Evolutionary conservation across 2,329 filamentous ascomycete species (phyloP).

Genomic region (Madurella mycetomatis): DNA sequence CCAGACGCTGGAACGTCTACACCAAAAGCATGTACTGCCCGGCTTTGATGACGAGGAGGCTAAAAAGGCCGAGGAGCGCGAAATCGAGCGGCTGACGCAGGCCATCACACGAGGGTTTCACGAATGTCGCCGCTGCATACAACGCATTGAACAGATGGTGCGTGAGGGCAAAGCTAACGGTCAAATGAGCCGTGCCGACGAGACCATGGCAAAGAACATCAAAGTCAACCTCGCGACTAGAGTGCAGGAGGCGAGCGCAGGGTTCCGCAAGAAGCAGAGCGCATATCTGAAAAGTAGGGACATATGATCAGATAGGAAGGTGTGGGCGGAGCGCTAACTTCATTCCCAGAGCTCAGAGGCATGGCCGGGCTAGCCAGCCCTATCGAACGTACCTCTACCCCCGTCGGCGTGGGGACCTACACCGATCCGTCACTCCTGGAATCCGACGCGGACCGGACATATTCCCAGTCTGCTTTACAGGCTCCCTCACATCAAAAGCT

Average conservation of each 20-base stretch:
- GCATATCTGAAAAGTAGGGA: constrained; percentile 83
- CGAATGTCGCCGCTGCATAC: constrained; percentile 81
- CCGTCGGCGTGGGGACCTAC: constrained; percentile 46
- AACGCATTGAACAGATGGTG: constrained; percentile 83
- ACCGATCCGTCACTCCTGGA: constrained; percentile 85
- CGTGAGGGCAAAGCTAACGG: constrained; percentile 70
- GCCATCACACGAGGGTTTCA: constrained; percentile 87
- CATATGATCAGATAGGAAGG: too few species aligned
- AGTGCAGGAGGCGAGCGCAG: constrained; percentile 86
- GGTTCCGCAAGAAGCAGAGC: constrained; percentile 95
- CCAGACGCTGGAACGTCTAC: constrained; percentile 80
- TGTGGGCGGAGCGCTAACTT: constrained; percentile 22
- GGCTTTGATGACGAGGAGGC: constrained; percentile 94
- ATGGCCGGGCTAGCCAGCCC: constrained; percentile 55
- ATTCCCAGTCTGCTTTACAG: constrained; percentile 83
- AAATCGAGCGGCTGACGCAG: constrained; percentile 88
- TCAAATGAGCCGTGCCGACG: constrained; percentile 74
- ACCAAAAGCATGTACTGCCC: constrained; percentile 94
- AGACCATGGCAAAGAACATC: constrained; percentile 94
- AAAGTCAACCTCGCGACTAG: constrained; percentile 84
- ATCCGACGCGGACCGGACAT: constrained; percentile 87
- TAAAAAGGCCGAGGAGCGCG: constrained; percentile 77
- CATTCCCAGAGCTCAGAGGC: constrained; percentile 62
- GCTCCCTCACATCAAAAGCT: constrained; percentile 66
- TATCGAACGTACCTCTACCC: constrained; percentile 50